These are phyloP conservation scores for Spirogloea muscicola DNA, from an alignment of 139 green algal species.

Conservation along the genomic window DNA sequence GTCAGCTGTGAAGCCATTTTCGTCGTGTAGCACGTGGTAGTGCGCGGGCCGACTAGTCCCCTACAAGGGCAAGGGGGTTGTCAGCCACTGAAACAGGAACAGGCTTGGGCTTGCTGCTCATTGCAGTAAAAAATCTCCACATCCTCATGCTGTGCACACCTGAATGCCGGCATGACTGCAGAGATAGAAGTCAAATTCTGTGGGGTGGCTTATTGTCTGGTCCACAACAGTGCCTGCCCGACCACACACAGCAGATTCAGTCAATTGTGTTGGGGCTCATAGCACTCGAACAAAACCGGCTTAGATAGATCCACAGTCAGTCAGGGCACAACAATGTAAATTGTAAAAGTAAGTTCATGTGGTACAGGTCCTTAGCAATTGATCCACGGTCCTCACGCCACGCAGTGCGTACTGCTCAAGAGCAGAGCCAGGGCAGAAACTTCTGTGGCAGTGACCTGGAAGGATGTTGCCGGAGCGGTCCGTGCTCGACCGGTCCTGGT, in stretches of 20 bases:
- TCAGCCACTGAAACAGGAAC: neutral
- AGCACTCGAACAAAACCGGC: conserved; percentile 62
- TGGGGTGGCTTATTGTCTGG: conserved; percentile 33
- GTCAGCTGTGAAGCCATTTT: conserved; percentile 75
- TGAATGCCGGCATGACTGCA: conserved; percentile 77
- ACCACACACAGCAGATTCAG: neutral
- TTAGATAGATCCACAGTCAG: too few relatives aligned
- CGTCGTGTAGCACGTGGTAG: conserved; percentile 72
- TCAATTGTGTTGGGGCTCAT: neutral
- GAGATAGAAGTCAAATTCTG: conserved; percentile 84
- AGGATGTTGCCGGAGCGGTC: conserved; percentile 53
- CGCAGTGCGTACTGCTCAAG: too few relatives aligned
- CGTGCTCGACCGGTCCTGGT: neutral
- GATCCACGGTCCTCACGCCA: too few relatives aligned
- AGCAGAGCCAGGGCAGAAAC: too few relatives aligned
- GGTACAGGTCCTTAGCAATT: too few relatives aligned
- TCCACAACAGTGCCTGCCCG: conserved; percentile 44
- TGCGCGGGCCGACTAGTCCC: conserved; percentile 39
- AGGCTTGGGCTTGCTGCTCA: conserved; percentile 2
- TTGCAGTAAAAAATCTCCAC: neutral
- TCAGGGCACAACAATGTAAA: too few relatives aligned
- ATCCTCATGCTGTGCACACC: too few relatives aligned
- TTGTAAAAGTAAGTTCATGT: too few relatives aligned
- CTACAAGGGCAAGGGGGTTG: conserved; percentile 2
- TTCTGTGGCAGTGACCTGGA: too few relatives aligned